Percentiles rank a stretch among this genome's conserved stretches.
These are phyloP conservation scores for Trametes meyenii DNA, from an alignment of 768 basidiomycete species.

Conservation along the genomic window DNA sequence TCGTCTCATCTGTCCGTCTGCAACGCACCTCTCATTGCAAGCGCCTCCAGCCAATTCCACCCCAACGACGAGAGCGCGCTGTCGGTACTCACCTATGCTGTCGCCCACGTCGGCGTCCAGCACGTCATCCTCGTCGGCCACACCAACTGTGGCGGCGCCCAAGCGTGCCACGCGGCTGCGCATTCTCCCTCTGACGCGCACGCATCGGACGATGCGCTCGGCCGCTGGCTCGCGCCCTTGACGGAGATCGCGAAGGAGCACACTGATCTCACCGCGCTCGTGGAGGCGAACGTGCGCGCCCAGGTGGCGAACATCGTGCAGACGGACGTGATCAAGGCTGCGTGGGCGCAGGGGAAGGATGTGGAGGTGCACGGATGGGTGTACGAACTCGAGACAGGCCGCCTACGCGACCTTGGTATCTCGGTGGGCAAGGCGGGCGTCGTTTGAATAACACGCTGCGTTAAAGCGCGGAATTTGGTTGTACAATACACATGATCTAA, in stretches of 20 bases:
- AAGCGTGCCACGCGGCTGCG: constrained; percentile 54
- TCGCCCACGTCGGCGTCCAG: constrained; percentile 68
- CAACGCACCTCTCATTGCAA: background rate
- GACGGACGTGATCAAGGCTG: constrained; percentile 27
- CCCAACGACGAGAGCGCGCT: constrained; percentile 69
- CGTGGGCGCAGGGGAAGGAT: constrained; percentile 33
- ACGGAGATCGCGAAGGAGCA: constrained; percentile 45
- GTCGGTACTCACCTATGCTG: constrained; percentile 75
- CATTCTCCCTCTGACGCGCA: constrained; percentile 37
- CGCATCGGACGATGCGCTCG: constrained; percentile 44
- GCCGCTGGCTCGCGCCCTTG: constrained; percentile 74
- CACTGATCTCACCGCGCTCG: constrained; percentile 34
- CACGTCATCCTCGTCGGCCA: constrained; percentile 88
- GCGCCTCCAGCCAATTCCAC: constrained; percentile 65
- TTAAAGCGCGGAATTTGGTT: too few species aligned
- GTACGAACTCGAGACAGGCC: constrained; percentile 62
- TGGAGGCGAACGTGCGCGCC: constrained; percentile 55
- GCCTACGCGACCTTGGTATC: constrained; percentile 58
- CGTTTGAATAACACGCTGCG: background rate
- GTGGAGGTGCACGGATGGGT: constrained; percentile 56
- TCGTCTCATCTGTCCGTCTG: background rate
- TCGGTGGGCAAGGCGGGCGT: constrained; percentile 28
- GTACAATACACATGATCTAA: too few species aligned
- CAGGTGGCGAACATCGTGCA: constrained; percentile 34
- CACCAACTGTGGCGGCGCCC: constrained; percentile 78